Evolutionary conservation across 257 asterid genomes (phyloP).

Genomic region (Paraleonurus japonicus): DNA sequence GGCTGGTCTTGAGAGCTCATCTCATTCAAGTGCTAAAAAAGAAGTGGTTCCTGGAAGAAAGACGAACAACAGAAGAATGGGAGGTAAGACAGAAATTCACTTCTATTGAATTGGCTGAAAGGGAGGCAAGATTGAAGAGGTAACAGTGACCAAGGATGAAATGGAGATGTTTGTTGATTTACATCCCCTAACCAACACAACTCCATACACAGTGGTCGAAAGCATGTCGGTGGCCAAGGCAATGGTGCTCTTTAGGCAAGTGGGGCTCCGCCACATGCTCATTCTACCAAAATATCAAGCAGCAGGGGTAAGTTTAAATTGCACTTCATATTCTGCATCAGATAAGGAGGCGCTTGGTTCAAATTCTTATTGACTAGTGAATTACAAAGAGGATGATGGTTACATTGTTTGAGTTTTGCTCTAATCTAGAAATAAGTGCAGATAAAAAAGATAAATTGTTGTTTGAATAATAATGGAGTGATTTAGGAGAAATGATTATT

Average conservation of each 20-base stretch:
- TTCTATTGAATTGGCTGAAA: constrained; percentile 68
- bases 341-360: too few species aligned
- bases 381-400: not conserved
- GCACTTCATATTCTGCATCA: not conserved
- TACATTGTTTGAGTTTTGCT: not conserved
- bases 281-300: constrained; percentile 77
- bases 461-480: not conserved
- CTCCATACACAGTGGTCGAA: constrained; percentile 70
- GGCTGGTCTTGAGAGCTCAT: constrained; percentile 74
- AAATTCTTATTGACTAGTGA: not conserved
- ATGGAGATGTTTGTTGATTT: constrained; percentile 83
- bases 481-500: not conserved
- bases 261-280: constrained; percentile 88
- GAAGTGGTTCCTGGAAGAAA: constrained; percentile 80
- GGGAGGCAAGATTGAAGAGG: constrained; percentile 70
- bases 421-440: not conserved
- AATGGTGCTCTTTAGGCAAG: constrained; percentile 76
- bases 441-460: not conserved
- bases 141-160: constrained; percentile 56
- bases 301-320: constrained; percentile 57
- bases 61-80: constrained; percentile 69
- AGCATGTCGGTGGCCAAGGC: constrained; percentile 87
- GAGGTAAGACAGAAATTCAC: constrained; percentile 77
- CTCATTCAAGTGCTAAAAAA: constrained; percentile 62
- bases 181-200: constrained; percentile 76